These are phyloP conservation scores for Colletotrichum abscissum DNA, from an alignment of 2,329 filamentous ascomycete genomes.

Conservation along the genomic window DNA sequence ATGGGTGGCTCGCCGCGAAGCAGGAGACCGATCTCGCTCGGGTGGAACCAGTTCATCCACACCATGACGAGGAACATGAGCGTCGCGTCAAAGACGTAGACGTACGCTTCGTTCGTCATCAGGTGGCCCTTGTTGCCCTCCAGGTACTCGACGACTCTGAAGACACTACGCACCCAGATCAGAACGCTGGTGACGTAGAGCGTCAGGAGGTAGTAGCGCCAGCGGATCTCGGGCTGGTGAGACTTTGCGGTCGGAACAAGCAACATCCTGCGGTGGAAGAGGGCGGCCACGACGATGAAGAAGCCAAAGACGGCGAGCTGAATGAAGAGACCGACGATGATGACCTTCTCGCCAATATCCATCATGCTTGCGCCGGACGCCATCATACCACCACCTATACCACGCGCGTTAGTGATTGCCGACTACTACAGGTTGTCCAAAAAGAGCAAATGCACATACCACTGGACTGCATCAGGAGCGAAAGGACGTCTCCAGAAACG, in stretches of 20 bases:
- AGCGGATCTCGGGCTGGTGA: constrained; percentile 37
- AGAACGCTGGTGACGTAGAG: constrained; percentile 48
- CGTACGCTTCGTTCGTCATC: constrained; percentile 51
- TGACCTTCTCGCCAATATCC: constrained; percentile 55
- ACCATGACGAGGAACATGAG: constrained; percentile 55
- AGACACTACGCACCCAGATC: constrained; percentile 58
- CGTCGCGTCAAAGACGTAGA: constrained; percentile 57
- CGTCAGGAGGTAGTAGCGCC: constrained; percentile 44
- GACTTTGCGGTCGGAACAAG: constrained; percentile 37
- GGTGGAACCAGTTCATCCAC: constrained; percentile 36
- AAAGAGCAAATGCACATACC: constrained; percentile 30
- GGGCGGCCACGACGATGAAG: constrained; percentile 58
- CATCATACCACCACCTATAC: constrained; percentile 31
- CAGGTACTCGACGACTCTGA: constrained; percentile 59
- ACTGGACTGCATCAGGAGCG: constrained; percentile 49
- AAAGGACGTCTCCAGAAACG: constrained; percentile 60
- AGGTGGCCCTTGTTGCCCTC: constrained; percentile 54
- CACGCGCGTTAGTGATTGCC: not conserved
- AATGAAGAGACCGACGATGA: constrained; percentile 63
- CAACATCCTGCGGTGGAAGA: constrained; percentile 53
- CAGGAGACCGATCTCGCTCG: constrained; percentile 30
- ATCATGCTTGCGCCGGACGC: constrained; percentile 16
- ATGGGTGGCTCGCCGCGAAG: constrained; percentile 28
- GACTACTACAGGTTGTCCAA: not conserved
- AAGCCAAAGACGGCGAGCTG: constrained; percentile 65